Evolutionary conservation across 805 yeast species (phyloP).

Genomic region (Nadsonia fulvescens): DNA sequence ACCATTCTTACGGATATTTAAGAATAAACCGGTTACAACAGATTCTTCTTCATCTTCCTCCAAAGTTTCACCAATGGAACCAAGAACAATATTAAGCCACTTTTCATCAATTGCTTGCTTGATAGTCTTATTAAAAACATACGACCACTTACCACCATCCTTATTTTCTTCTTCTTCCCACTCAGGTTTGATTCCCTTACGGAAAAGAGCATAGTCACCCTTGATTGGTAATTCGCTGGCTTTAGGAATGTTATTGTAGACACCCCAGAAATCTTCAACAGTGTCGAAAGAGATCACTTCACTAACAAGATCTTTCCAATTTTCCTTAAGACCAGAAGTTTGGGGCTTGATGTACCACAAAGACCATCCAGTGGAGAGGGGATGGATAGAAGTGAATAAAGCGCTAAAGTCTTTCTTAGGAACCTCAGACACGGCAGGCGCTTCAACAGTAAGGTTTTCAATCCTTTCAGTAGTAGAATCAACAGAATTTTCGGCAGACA

Average conservation of each 20-base stretch:
- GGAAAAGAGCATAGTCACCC: slow-evolving; percentile 89
- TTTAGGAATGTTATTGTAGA: slow-evolving; percentile 80
- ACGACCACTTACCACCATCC: slow-evolving; percentile 90
- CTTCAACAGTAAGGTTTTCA: too few relatives aligned
- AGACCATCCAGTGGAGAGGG: slow-evolving; percentile 82
- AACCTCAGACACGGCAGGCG: too few relatives aligned
- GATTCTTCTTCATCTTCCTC: slow-evolving; percentile 49
- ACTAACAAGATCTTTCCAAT: slow-evolving; percentile 84
- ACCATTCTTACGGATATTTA: slow-evolving; percentile 68
- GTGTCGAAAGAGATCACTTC: slow-evolving; percentile 82
- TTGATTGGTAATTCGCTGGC: slow-evolving; percentile 80
- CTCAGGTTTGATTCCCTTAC: slow-evolving; percentile 89
- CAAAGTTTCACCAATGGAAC: slow-evolving; percentile 89
- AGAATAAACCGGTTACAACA: slow-evolving; percentile 87
- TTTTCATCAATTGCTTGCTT: slow-evolving; percentile 45
- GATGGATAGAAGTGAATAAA: slow-evolving; percentile 61
- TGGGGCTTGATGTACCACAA: slow-evolving; percentile 96
- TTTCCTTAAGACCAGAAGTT: slow-evolving; percentile 44
- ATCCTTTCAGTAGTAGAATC: too few relatives aligned
- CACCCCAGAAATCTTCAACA: slow-evolving; percentile 99
- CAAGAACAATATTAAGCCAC: slow-evolving; percentile 59
- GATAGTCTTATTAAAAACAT: slow-evolving; percentile 33
- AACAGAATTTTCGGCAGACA: too few relatives aligned
- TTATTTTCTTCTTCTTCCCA: slow-evolving; percentile 89
- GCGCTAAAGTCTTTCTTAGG: slow-evolving; percentile 23